Evolutionary conservation across 495 filamentous ascomycete genomes (phyloP).

Genomic region (Aspergillus campestris): DNA sequence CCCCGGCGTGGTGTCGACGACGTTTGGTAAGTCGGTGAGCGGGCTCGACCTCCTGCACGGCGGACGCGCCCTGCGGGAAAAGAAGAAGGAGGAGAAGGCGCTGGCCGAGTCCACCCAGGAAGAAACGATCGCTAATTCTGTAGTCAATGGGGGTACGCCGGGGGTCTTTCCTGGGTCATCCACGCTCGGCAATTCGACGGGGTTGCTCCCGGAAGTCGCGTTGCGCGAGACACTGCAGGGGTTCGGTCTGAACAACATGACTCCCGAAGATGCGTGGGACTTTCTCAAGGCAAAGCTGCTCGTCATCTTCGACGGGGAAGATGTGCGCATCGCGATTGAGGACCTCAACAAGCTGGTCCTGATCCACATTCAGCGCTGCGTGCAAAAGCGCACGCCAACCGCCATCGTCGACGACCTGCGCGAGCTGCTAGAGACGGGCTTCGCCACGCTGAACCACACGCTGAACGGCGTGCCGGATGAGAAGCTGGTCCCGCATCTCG

Average conservation of each 20-base stretch:
- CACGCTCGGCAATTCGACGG: slow-evolving; percentile 25
- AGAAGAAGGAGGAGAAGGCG: slow-evolving; percentile 78
- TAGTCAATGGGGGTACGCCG: slow-evolving; percentile 13
- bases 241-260: slow-evolving; percentile 73
- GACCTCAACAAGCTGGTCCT: slow-evolving; percentile 85
- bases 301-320: slow-evolving; percentile 87
- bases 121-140: slow-evolving; percentile 35
- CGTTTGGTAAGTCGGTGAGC: slow-evolving; percentile 67
- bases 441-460: slow-evolving; percentile 75
- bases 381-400: slow-evolving; percentile 56
- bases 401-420: slow-evolving; percentile 71
- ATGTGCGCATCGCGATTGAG: slow-evolving; percentile 81
- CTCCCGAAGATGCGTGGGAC: slow-evolving; percentile 89
- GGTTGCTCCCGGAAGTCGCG: slow-evolving; percentile 28
- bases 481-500: slow-evolving; percentile 71
- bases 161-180: slow-evolving; percentile 31
- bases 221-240: slow-evolving; percentile 43
- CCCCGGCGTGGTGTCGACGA: slow-evolving; percentile 58
- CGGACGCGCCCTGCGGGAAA: slow-evolving; percentile 75
- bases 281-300: slow-evolving; percentile 86
- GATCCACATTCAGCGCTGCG: slow-evolving; percentile 72
- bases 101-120: slow-evolving; percentile 33
- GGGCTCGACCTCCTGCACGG: slow-evolving; percentile 82
- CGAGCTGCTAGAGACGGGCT: slow-evolving; percentile 74
- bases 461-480: slow-evolving; percentile 72